These are phyloP conservation scores for Penicillium aurantiogriseum DNA, from an alignment of 2,329 filamentous ascomycete species.

Conservation along the genomic window DNA sequence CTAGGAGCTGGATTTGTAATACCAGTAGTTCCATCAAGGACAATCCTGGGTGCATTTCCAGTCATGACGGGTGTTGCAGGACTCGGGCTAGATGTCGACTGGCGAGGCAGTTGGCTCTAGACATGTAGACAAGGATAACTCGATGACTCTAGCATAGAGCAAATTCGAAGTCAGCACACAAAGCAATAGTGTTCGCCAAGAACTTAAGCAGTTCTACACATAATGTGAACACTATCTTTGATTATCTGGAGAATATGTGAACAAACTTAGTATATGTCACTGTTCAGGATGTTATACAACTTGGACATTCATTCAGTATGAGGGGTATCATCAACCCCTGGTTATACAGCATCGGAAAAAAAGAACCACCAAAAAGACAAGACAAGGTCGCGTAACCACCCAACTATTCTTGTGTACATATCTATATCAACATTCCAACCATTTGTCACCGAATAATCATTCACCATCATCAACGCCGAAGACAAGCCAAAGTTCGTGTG, in stretches of 20 bases:
- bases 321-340: no score
- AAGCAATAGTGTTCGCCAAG: background rate
- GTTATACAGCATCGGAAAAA: no score
- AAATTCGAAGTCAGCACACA: background rate
- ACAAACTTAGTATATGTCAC: no score
- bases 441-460: no score
- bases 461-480: no score
- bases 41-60: conserved; percentile 25
- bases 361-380: no score
- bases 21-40: conserved; percentile 25
- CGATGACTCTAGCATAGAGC: conserved; percentile 11
- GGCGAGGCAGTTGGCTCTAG: conserved; percentile 16
- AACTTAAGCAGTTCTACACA: background rate
- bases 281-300: background rate
- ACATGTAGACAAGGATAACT: conserved; percentile 25
- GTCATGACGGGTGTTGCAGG: conserved; percentile 20
- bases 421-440: no score
- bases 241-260: background rate
- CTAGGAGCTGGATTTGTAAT: background rate
- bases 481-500: no score
- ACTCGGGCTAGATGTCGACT: conserved; percentile 22
- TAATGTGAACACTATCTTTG: background rate
- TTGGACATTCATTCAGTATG: background rate
- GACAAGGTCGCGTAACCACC: no score
- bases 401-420: no score